Percentiles rank a stretch among this genome's conserved stretches.
Evolutionary conservation across 2,329 filamentous ascomycete genomes (phyloP).

Genomic region (Sporothrix schenckii): DNA sequence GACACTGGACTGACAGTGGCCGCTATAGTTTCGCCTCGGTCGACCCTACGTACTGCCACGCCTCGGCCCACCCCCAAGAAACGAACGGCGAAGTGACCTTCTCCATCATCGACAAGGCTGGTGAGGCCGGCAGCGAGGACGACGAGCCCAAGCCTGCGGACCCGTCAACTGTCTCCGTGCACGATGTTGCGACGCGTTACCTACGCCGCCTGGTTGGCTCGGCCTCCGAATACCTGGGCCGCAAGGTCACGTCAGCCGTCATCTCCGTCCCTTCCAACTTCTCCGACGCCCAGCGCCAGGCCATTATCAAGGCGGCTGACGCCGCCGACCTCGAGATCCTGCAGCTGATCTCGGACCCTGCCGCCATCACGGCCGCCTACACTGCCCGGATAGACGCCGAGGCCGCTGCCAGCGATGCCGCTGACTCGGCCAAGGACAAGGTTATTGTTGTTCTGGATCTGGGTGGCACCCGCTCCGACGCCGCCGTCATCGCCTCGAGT

Average conservation of each 20-base stretch:
- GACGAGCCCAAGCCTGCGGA: constrained; percentile 41
- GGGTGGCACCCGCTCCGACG: constrained; percentile 89
- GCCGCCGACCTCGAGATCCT: constrained; percentile 84
- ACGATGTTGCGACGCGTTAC: constrained; percentile 82
- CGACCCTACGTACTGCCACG: constrained; percentile 92
- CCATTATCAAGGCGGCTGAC: constrained; percentile 75
- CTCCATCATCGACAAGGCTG: constrained; percentile 74
- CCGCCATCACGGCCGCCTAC: constrained; percentile 86
- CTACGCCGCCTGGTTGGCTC: constrained; percentile 78
- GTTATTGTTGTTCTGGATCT: constrained; percentile 88
- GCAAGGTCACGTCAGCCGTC: constrained; percentile 87
- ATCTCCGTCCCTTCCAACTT: constrained; percentile 95
- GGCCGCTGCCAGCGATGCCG: constrained; percentile 85
- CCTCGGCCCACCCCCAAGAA: constrained; percentile 86
- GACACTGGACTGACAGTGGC: not conserved
- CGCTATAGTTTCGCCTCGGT: constrained; percentile 78
- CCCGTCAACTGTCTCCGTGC: constrained; percentile 70
- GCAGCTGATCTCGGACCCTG: constrained; percentile 89
- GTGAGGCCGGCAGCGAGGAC: constrained; percentile 46
- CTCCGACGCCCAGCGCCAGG: constrained; percentile 80
- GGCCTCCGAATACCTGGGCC: constrained; percentile 85
- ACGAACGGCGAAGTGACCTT: constrained; percentile 74
- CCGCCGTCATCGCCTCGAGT: constrained; percentile 85
- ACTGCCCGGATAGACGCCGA: constrained; percentile 82
- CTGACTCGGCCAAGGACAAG: constrained; percentile 78